Conservation (phyloP, 2,329 filamentous ascomycete genomes). For the Microdochium nivale region DNA sequence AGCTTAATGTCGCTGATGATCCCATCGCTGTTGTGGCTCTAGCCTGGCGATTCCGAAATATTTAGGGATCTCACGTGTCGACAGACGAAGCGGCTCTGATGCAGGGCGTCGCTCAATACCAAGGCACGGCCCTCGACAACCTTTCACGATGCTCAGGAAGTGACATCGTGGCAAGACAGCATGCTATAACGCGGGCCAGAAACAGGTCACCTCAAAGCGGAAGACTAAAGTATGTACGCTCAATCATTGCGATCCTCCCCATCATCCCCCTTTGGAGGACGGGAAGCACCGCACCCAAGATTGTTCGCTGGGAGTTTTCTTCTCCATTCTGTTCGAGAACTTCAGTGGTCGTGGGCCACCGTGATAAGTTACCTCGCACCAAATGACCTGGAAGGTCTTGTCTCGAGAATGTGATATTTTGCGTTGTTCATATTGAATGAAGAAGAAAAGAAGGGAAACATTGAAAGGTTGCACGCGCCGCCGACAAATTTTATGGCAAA, state of each 20-base stretch:
- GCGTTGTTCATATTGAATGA: conserved; percentile 36
- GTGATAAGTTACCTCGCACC: conserved; percentile 36
- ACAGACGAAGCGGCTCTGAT: too few relatives aligned
- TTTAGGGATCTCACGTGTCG: too few relatives aligned
- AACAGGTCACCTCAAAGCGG: neutral
- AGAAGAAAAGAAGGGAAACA: conserved; percentile 18
- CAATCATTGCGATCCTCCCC: conserved; percentile 53
- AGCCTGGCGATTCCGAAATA: too few relatives aligned
- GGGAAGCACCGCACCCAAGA: conserved; percentile 52
- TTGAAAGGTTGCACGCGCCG: neutral
- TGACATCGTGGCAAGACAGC: neutral
- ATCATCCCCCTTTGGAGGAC: conserved; percentile 25
- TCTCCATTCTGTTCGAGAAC: conserved; percentile 43
- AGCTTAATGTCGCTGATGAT: too few relatives aligned
- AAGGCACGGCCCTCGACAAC: too few relatives aligned
- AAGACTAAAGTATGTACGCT: conserved; percentile 39
- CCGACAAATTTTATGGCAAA: conserved; percentile 5
- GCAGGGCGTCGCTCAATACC: too few relatives aligned
- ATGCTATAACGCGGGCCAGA: neutral
- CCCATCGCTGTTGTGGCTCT: too few relatives aligned
- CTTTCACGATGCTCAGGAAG: neutral
- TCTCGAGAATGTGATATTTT: conserved; percentile 39
- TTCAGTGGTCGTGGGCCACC: conserved; percentile 40
- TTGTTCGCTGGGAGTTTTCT: conserved; percentile 40
- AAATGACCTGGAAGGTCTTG: conserved; percentile 23